Evolutionary conservation across 2,329 filamentous ascomycete genomes (phyloP).

Genomic region (Chrysoporthe austroafricana): DNA sequence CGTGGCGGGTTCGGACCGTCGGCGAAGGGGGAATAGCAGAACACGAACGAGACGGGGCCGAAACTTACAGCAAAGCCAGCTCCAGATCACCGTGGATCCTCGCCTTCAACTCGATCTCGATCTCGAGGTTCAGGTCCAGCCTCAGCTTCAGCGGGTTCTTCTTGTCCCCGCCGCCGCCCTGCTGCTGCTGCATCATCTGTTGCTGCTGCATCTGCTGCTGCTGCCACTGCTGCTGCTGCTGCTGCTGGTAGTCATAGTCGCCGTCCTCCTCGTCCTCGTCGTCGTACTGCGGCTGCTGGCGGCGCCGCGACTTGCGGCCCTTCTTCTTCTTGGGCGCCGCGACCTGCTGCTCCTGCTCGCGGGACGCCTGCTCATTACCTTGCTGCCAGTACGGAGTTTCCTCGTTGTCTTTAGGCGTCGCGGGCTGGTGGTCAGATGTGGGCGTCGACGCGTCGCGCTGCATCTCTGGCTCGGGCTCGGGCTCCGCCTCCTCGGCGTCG

Average conservation of each 20-base stretch:
- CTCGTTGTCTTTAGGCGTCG: slow-evolving; percentile 39
- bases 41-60: slow-evolving; percentile 5
- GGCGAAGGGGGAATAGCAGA: not conserved
- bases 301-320: slow-evolving; percentile 27
- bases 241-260: slow-evolving; percentile 32
- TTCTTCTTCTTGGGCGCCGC: slow-evolving; percentile 31
- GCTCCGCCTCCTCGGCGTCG: slow-evolving; percentile 40
- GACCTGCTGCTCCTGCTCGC: slow-evolving; percentile 34
- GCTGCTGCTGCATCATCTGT: slow-evolving; percentile 37
- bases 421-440: slow-evolving; percentile 36
- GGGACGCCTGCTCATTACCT: slow-evolving; percentile 29
- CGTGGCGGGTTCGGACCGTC: not conserved
- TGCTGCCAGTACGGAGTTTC: slow-evolving; percentile 38
- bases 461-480: slow-evolving; percentile 60
- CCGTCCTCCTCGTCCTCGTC: slow-evolving; percentile 28
- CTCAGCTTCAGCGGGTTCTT: slow-evolving; percentile 70
- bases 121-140: slow-evolving; percentile 75
- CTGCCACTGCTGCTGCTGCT: slow-evolving; percentile 32
- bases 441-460: slow-evolving; percentile 56
- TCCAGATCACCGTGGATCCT: slow-evolving; percentile 79
- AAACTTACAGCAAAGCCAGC: slow-evolving; percentile 67
- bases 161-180: slow-evolving; percentile 42
- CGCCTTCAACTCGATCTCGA: slow-evolving; percentile 80
- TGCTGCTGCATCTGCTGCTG: slow-evolving; percentile 35
- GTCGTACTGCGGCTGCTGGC: slow-evolving; percentile 22